Evolutionary conservation across 768 basidiomycete species (phyloP), one percentile per base, ranked within the genome.

Genomic region (Calvatia gigantea): DNA sequence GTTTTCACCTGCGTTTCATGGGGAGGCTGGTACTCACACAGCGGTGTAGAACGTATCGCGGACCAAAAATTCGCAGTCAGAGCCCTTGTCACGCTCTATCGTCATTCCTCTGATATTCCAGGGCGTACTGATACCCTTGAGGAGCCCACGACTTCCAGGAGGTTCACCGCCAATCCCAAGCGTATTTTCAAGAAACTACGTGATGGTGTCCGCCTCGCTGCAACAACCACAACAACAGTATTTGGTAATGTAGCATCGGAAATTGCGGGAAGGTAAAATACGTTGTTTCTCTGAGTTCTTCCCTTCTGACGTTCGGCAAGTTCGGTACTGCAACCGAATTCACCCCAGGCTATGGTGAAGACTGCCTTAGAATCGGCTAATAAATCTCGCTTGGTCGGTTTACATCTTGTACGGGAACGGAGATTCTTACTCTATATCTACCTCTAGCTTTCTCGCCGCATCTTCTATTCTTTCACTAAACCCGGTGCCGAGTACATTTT

Each of bases 301-400:
- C 28, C 7, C 37, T 8, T 41, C 27, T n/a, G 6, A 52, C 49
- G 27, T 54, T 17, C 56, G 17, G 47, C 57, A 47, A 84, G 83
- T 57, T 86, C 85, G 35, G 81, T 94, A n/a, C 70, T 95, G 19
- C 92, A 94, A 67, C 93, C 93, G 38, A 94, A 94, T 65, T 91
- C 89, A 1, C 89, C 91, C 0, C 82, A 83, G 64, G 86, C 87
- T 23, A 83, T 88, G 72, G 89, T 95, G 41, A 83, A 87, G 61
- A 85, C 84, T 4, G 89, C 91, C 4, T 72, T 97, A 15, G 80
- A 84, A 58, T 89, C 87, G 1, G 81, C 87, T 1, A 92, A 90
- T 72, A 94, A 91, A 69, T 86, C 86, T 1, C 83, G 87, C 57
- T 66, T 86, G 64, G 86, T 87, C 58, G 28, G 65, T 59, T 35